Base-by-base conservation (phyloP, 2,329 filamentous ascomycete genomes). In the Aspergillus sp. region DNA sequence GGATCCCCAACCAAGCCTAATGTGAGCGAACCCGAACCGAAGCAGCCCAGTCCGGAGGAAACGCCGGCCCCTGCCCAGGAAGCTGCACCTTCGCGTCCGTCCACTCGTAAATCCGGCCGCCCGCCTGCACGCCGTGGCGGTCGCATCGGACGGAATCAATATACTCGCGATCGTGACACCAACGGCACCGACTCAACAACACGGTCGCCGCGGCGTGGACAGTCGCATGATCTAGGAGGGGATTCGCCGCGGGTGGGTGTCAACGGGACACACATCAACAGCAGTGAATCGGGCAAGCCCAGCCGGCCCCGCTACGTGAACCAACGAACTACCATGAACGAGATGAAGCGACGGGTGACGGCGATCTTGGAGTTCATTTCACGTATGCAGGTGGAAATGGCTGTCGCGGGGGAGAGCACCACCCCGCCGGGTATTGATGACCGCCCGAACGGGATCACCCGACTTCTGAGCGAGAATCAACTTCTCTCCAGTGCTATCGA, bases 281-380 rank as follows among this genome's bases (percentile, higher is more conserved):
- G 84, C 67, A 80, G 80, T 60, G 87, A 85, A 69, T 78, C 79
- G 59, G 80, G 81, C 53, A 85, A 84, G 74, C 82, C 82, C 65
- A 87, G 84, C 66, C 92, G 91, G 74, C 75, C 80, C 3, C 82
- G 82, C 62, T 81, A 83, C 54, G 80, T 81, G 75, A 81, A 85
- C 63, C 80, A 85, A 56, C 80, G 82, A 67, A 86, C 92, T 59
- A 93, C 88, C 28, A 91, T 96, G 88, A 89, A 89, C 61, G 92
- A 97, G 72, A 92, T 96, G 87, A 91, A 91, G 77, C 87, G 91
- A 65, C 89, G 92, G 9, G 91, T 93, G 5, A 86, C 90, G 4
- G 90, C 86, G 19, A 96, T 97, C 72, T 84, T 96, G 61, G 92
- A 95, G 67, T 97, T 94, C 71, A 97, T 97, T 64, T 89, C 90